Conservation (phyloP, 2,329 filamentous ascomycete species). For the Beauveria caledonica region DNA sequence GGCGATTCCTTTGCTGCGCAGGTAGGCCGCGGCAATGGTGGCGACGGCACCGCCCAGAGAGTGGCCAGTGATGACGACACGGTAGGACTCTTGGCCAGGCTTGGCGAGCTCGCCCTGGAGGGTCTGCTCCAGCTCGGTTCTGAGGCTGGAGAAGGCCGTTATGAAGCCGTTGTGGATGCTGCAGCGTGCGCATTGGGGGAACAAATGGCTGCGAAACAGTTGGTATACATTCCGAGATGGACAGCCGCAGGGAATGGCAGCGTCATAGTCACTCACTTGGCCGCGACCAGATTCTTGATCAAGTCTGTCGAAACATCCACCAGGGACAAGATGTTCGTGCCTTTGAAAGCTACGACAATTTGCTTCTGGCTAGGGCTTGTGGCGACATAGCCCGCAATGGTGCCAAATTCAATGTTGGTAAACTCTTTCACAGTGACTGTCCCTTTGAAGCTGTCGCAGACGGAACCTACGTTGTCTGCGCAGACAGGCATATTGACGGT, state of each 20-base stretch:
- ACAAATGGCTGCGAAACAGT: neutral
- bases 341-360: neutral
- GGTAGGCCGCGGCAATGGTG: slow-evolving; percentile 48
- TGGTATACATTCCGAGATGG: neutral
- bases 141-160: neutral
- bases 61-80: slow-evolving; percentile 54
- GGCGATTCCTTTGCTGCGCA: slow-evolving; percentile 39
- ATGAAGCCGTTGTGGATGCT: neutral
- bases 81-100: slow-evolving; percentile 31
- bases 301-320: neutral
- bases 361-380: neutral
- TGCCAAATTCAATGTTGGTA: neutral
- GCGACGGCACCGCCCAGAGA: slow-evolving; percentile 60
- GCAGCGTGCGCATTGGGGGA: neutral
- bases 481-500: neutral
- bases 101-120: neutral
- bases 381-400: neutral
- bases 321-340: neutral
- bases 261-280: neutral
- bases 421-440: neutral
- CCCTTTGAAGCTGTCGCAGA: neutral
- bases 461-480: neutral
- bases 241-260: neutral
- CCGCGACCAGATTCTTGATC: neutral
- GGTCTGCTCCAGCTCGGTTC: neutral